phyloP scores from a whole-genome alignment of 2,329 filamentous ascomycete species.

The Monosporascus ibericus region DNA sequence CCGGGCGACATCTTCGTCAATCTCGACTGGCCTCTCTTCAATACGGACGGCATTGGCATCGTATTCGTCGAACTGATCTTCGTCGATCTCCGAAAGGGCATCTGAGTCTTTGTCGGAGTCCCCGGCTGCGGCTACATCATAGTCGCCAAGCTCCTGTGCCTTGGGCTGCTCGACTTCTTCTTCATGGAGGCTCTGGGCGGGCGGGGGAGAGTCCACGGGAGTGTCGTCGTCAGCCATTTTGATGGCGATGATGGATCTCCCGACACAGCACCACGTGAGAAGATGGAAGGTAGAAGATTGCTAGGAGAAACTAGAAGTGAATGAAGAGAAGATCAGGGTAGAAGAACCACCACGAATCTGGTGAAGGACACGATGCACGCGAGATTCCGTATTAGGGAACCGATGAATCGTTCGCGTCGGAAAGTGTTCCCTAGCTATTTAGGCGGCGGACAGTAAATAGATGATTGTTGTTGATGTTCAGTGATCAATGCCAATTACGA shows the following conservation, averaged over 20 bases:
- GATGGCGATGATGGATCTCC: not conserved
- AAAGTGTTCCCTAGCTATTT: too few species aligned
- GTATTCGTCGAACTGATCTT: slow-evolving; percentile 65
- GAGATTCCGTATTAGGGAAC: too few species aligned
- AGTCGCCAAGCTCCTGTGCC: slow-evolving; percentile 30
- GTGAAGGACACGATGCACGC: too few species aligned
- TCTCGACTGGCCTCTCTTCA: slow-evolving; percentile 58
- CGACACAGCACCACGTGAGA: not conserved
- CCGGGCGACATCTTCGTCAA: slow-evolving; percentile 59
- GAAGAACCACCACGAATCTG: too few species aligned
- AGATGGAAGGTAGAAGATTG: not conserved
- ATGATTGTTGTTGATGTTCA: too few species aligned
- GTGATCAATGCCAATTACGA: too few species aligned
- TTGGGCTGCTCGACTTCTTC: slow-evolving; percentile 22
- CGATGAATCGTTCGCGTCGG: too few species aligned
- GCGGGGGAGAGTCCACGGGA: slow-evolving; percentile 30
- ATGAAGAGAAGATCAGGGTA: too few species aligned
- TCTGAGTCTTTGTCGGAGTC: slow-evolving; percentile 52
- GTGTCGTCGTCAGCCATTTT: slow-evolving; percentile 43
- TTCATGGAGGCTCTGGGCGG: slow-evolving; percentile 22
- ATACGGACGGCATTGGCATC: slow-evolving; percentile 58
- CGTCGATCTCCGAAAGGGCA: slow-evolving; percentile 61
- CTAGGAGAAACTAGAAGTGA: too few species aligned
- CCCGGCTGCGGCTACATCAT: slow-evolving; percentile 34
- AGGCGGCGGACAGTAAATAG: too few species aligned